A percentile compares a stretch with the other conserved stretches of the same genome.
phyloP scores from a whole-genome alignment of 2,329 filamentous ascomycete genomes.

The Aspergillus sp. region DNA sequence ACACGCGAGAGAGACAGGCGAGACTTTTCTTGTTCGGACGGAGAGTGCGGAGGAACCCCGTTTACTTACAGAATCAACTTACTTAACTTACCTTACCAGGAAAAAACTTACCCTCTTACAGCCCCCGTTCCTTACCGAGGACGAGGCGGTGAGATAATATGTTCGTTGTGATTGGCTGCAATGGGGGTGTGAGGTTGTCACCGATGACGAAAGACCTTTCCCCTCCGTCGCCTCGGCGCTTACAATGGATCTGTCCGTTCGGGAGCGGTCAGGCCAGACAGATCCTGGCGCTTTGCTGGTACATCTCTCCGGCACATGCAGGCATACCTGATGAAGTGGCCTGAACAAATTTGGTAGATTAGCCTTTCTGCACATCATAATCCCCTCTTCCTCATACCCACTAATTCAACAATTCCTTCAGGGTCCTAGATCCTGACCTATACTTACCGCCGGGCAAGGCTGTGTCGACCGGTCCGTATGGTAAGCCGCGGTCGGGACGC shows the following conservation, averaged over 20 bases:
- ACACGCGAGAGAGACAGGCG: slow-evolving; percentile 10
- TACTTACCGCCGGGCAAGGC: neutral
- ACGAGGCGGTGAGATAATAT: slow-evolving; percentile 11
- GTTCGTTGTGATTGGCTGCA: neutral
- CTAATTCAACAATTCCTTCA: neutral
- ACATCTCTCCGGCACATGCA: neutral
- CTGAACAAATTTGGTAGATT: neutral
- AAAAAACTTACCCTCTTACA: neutral
- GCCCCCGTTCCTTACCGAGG: slow-evolving; percentile 5
- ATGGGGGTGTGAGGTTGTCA: neutral
- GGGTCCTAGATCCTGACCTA: neutral
- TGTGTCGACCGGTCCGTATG: neutral
- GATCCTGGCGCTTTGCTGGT: neutral
- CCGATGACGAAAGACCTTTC: slow-evolving; percentile 15
- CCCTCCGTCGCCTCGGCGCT: neutral
- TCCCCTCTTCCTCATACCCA: neutral
- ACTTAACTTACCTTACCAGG: neutral
- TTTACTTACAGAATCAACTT: neutral
- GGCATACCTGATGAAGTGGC: neutral
- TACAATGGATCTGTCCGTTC: neutral
- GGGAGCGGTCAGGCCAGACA: slow-evolving; percentile 4
- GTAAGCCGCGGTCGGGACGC: neutral
- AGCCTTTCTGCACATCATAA: neutral
- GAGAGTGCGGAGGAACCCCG: slow-evolving; percentile 10
- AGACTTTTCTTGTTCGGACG: slow-evolving; percentile 15